phyloP scores from a whole-genome alignment of 495 filamentous ascomycete species.

The Amorphotheca resinae region DNA sequence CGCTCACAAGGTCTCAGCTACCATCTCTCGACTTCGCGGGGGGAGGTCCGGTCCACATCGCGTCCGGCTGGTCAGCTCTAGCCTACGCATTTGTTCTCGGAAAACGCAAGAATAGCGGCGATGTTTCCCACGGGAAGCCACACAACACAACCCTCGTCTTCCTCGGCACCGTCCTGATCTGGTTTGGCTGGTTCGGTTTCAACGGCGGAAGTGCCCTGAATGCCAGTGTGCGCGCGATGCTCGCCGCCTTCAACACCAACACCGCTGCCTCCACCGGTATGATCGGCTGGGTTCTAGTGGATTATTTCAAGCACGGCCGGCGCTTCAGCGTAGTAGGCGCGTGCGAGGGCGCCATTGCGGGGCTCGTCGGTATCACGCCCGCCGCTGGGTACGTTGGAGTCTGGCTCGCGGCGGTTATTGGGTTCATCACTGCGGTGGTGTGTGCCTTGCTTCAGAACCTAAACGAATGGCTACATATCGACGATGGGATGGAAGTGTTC shows the following conservation, averaged over 20 bases:
- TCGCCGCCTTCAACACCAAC: conserved; percentile 51
- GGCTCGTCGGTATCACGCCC: conserved; percentile 52
- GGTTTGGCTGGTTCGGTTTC: conserved; percentile 42
- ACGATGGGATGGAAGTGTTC: conserved; percentile 53
- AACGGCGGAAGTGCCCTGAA: conserved; percentile 49
- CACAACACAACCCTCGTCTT: conserved; percentile 69
- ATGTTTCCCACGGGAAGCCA: conserved; percentile 54
- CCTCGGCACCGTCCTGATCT: conserved; percentile 63
- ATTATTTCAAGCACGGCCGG: conserved; percentile 39
- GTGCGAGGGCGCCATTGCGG: conserved; percentile 51
- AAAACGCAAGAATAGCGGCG: conserved; percentile 47
- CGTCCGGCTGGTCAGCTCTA: conserved; percentile 47
- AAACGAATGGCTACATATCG: conserved; percentile 45
- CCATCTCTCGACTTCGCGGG: conserved; percentile 81
- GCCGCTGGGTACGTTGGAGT: conserved; percentile 46
- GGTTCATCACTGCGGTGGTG: conserved; percentile 42
- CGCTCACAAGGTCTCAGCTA: no score
- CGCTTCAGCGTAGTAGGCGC: conserved; percentile 48
- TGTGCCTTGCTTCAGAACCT: conserved; percentile 38
- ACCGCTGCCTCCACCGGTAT: conserved; percentile 43
- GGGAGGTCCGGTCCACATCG: conserved; percentile 71
- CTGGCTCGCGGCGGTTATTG: conserved; percentile 45
- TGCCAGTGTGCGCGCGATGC: conserved; percentile 42
- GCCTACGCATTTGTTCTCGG: conserved; percentile 20
- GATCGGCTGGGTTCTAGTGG: conserved; percentile 47